Evolutionary conservation across 192 early-diverging fungal genomes (phyloP).

Genomic region (Coemansia biformis): DNA sequence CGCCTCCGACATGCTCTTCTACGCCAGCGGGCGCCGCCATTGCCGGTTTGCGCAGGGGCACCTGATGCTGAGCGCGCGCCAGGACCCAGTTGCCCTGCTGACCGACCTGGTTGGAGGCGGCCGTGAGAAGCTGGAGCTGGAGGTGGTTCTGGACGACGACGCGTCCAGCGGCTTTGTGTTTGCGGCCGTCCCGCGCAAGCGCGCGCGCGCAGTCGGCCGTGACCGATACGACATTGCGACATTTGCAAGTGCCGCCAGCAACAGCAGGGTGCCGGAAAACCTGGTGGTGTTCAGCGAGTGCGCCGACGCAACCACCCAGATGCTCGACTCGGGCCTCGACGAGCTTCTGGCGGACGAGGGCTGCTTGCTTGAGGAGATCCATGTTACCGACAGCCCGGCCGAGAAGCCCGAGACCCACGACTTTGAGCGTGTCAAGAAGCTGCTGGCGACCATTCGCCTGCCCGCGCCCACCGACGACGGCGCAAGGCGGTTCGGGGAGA

Average conservation of each 20-base stretch:
- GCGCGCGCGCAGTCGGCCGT: slow-evolving; percentile 53
- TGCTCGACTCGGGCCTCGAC: slow-evolving; percentile 54
- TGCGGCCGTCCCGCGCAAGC: slow-evolving; percentile 57
- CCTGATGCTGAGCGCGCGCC: slow-evolving; percentile 43
- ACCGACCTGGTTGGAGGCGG: slow-evolving; percentile 43
- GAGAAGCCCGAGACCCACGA: slow-evolving; percentile 55
- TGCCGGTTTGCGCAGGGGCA: slow-evolving; percentile 67
- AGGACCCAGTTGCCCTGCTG: slow-evolving; percentile 44
- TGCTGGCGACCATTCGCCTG: slow-evolving; percentile 33
- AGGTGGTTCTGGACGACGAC: slow-evolving; percentile 48
- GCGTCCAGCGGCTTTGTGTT: slow-evolving; percentile 58
- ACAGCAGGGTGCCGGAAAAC: slow-evolving; percentile 28
- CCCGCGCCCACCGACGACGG: slow-evolving; percentile 23
- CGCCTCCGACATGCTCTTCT: slow-evolving; percentile 68
- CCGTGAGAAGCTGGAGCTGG: slow-evolving; percentile 35
- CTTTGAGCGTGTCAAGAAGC: slow-evolving; percentile 52
- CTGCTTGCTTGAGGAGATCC: slow-evolving; percentile 55
- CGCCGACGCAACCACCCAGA: slow-evolving; percentile 50
- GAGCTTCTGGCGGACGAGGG: slow-evolving; percentile 26
- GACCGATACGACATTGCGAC: slow-evolving; percentile 61
- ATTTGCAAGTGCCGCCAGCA: slow-evolving; percentile 24
- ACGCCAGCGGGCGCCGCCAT: slow-evolving; percentile 66
- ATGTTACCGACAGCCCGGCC: slow-evolving; percentile 57
- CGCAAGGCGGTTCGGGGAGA: slow-evolving; percentile 13
- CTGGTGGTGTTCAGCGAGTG: slow-evolving; percentile 55